Base-by-base conservation (phyloP, 768 basidiomycete species). In the Phallus indusiatus region DNA sequence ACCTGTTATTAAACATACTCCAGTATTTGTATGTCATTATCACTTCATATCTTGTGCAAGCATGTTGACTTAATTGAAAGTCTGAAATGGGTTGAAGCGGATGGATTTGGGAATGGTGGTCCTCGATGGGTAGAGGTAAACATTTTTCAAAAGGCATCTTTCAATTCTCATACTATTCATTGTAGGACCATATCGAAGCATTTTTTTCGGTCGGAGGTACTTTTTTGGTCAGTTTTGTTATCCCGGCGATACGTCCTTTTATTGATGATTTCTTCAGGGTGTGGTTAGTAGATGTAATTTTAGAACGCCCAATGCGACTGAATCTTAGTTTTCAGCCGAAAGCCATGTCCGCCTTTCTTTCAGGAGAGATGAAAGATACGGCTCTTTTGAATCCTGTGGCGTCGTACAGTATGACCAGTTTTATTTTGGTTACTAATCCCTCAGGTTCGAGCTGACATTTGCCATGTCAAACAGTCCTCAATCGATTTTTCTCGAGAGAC, bases 61-160 rank as follows among this genome's bases (percentile, higher is more conserved):
- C 1, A 37, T 28, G 28, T 28, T 28, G 7, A 28, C 57, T 47
- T 20, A 14, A 47, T 18, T 12, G 1, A 1, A 60, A 94, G 93
- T 68, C 80, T 94, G 67, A 95, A 96, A 75, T 99, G 95, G 95
- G 94, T 95, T 0, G 95, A 98, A 72, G 89, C 91, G 0, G 84
- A 85, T 9, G 73, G 78, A 47, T 83, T 86, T 63, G 94, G 93
- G 8, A 78, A 79, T 1, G 95, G 93, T 14, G 95, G 94, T 1
- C 73, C 82, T 7, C 74, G 81, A 24, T 98, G 95, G 95, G 93
- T 95, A 12, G 94, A 98, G 77, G 91, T 90, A 61, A 56, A 72
- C 59, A 42, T 28, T 18, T 6, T 20, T 14, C 33, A 11, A 5
- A 37, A 56, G 12, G 4, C 28, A 7, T 16, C 52, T 21, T 16